These are phyloP conservation scores for Stachybotrys echinatus DNA, from an alignment of 2,329 filamentous ascomycete species.

Conservation along the genomic window DNA sequence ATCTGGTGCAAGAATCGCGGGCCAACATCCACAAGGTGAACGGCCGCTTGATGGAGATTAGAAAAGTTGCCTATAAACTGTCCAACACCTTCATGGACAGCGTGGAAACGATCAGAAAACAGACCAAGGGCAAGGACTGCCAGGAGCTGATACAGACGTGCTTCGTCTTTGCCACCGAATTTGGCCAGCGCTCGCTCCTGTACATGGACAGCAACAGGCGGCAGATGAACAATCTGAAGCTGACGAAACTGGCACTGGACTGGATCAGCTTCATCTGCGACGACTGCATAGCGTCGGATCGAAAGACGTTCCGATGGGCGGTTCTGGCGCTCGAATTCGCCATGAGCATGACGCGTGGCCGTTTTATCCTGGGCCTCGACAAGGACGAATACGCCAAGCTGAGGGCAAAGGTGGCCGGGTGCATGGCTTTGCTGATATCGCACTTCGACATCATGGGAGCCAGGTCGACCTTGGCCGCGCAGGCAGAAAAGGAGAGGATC, in stretches of 20 bases:
- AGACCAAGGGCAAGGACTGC: constrained; percentile 78
- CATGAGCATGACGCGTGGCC: constrained; percentile 93
- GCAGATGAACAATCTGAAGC: constrained; percentile 94
- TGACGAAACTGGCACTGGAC: constrained; percentile 88
- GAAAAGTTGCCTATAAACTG: constrained; percentile 91
- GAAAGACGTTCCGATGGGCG: constrained; percentile 96
- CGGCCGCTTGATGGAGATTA: constrained; percentile 83
- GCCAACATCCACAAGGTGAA: constrained; percentile 94
- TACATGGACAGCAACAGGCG: constrained; percentile 95
- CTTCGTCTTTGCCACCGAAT: constrained; percentile 98
- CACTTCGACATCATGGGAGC: constrained; percentile 99
- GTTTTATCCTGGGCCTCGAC: constrained; percentile 85
- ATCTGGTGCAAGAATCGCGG: constrained; percentile 84
- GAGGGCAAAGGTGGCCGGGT: constrained; percentile 85
- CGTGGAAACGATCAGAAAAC: constrained; percentile 84
- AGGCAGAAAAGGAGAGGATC: constrained; percentile 84
- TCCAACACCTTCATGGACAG: constrained; percentile 99
- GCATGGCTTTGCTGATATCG: constrained; percentile 94
- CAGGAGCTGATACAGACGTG: constrained; percentile 96
- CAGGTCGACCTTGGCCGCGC: constrained; percentile 84
- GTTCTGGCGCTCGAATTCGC: constrained; percentile 93
- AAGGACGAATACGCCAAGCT: constrained; percentile 82
- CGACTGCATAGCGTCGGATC: constrained; percentile 88
- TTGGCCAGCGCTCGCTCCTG: constrained; percentile 87
- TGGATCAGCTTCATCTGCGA: constrained; percentile 99